Evolutionary conservation across 2,329 filamentous ascomycete genomes (phyloP), one percentile per base, ranked within the genome.

Genomic region (Claviceps digitariae): DNA sequence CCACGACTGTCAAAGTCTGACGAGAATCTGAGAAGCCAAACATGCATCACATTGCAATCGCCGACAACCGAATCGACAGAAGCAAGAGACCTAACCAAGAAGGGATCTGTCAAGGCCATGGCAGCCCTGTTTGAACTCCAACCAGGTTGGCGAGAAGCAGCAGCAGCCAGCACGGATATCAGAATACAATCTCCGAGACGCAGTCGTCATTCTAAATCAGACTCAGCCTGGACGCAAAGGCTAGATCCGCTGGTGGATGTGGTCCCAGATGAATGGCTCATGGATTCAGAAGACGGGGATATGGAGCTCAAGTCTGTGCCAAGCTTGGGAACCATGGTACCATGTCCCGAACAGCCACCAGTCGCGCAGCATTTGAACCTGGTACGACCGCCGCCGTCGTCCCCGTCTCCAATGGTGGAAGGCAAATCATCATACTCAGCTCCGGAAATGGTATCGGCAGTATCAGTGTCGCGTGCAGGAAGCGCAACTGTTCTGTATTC

Each of bases 61-160:
- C 48, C 51, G 3, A 49, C 51, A 2, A 49, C 54, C 7, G 53
- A 57, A 2, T 58, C 60, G 38, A 60, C 55, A 15, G 50, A 60
- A 38, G 54, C 57, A 2, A 58, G 57, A 8, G 56, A 56, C 1
- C 54, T 60, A 4, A 62, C 52, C 25, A 72, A 64, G 23, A 57
- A 53, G 55, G 60, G 62, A 21, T 62, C 66, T 3, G 75, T 78
- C 13, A 74, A 66, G 57, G 74, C 73, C 2, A 77, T 80, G 67
- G 71, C 76, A 4, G 76, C 76, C 38, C 69, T 72, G 60, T 78
- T 78, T 60, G 74, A 80, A 56, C 69, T 59, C 8, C 59, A 60
- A 15, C 17, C 55, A 58, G 8, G 31, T 38, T 43, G 47, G 53
- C 25, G 20, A 5, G 36, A 46, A n/a, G 45, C 25, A 23, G 27